Base-by-base conservation (phyloP, 331 rosid species). In the Quercus phellos region DNA sequence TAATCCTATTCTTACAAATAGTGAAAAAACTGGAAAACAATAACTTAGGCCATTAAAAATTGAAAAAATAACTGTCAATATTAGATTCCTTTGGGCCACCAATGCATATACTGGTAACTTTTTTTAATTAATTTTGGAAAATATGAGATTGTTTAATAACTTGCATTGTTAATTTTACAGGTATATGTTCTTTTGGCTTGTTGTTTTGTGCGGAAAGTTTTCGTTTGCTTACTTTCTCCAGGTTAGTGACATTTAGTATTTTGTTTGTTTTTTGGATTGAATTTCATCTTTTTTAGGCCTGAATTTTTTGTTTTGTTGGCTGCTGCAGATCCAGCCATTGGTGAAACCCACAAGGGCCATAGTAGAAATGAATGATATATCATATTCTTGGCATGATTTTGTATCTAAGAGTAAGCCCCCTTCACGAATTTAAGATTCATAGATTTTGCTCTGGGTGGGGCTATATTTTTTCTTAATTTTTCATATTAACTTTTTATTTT, bases 161-260 rank as follows among this genome's bases (percentile, higher is more conserved):
- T 8, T 51, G 27, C 30, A 46, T 38, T 18, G 51, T 16, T 66
- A 32, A 55, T 77, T 78, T 74, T 83, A 74, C 88, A 94, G 99
- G 91, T 94, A 94, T 74, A 76, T 90, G 97, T 81, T 94, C 32
- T 88, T 94, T 80, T 94, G 99, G 99, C 88, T 94, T 55, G 69
- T 94, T 29, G 38, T 90, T 84, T 87, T 94, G 88, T 61, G 91
- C 79, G 98, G 82, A 26, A 94, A 94, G 68, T 94, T 92, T 78
- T 35, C 98, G 0, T 94, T 92, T 85, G 98, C 99, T 13, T 94
- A 94, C 89, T 94, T 94, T 80, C 92, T 94, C 63, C 98, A 86
- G 99, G 99, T 94, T 78, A 51, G 89, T 63, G 11, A 24, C 68
- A 22, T 59, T 21, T 5, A 35, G 42, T 53, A 27, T 53, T 34